Conservation (phyloP, 164 flowering plant genomes). For the Aristolochia californica region DNA sequence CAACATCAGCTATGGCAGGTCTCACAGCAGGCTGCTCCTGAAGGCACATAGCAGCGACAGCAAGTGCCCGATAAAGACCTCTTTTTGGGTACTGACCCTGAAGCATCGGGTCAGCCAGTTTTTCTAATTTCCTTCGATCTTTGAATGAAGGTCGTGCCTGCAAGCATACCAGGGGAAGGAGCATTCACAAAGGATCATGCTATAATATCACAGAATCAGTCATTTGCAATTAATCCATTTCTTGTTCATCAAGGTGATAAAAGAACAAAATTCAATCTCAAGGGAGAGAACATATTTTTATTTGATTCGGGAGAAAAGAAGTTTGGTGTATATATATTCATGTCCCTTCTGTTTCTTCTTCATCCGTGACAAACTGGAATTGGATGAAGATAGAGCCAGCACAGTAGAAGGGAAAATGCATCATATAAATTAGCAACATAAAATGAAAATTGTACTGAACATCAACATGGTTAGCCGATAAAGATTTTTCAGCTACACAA, state of each 20-base stretch:
- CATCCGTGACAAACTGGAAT: too few relatives aligned
- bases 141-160: neutral
- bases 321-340: neutral
- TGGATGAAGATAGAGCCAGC: too few relatives aligned
- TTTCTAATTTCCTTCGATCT: neutral
- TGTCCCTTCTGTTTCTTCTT: neutral
- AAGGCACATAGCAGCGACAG: neutral
- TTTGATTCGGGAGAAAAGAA: neutral
- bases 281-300: neutral
- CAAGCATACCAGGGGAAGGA: neutral
- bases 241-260: neutral
- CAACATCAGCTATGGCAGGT: neutral
- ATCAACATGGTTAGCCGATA: too few relatives aligned
- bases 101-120: neutral
- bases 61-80: neutral
- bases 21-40: neutral
- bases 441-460: neutral
- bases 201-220: too few relatives aligned
- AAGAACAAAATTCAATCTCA: neutral
- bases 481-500: too few relatives aligned
- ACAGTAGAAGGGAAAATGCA: too few relatives aligned
- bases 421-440: neutral
- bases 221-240: neutral
- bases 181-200: neutral
- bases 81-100: neutral